Evolutionary conservation across 2,329 filamentous ascomycete species (phyloP).

Genomic region (Talaromyces albobiverticillius): DNA sequence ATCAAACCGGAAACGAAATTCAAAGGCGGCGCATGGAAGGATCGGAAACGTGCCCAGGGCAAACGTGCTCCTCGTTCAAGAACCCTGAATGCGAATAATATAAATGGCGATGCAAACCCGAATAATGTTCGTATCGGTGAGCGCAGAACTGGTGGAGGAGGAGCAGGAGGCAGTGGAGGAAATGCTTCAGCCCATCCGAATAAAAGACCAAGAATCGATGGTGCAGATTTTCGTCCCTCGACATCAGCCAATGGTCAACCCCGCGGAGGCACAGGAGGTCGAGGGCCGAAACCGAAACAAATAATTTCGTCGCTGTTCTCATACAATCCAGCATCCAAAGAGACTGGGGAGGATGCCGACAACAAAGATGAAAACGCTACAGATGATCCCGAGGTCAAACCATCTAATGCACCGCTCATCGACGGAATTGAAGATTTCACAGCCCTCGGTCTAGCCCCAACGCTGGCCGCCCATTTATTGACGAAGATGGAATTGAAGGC

Average conservation of each 20-base stretch:
- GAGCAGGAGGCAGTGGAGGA: neutral
- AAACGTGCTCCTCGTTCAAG: slow-evolving; percentile 37
- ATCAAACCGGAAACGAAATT: slow-evolving; percentile 62
- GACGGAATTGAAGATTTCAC: slow-evolving; percentile 84
- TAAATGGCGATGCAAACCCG: slow-evolving; percentile 17
- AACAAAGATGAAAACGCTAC: slow-evolving; percentile 37
- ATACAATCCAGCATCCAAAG: slow-evolving; percentile 75
- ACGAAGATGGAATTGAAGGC: slow-evolving; percentile 85
- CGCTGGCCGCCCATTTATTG: slow-evolving; percentile 76
- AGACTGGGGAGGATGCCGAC: slow-evolving; percentile 39
- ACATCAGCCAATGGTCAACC: slow-evolving; percentile 14
- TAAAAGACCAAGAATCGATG: slow-evolving; percentile 42
- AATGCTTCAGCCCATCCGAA: slow-evolving; percentile 20
- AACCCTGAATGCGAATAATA: neutral
- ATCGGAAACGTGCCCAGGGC: slow-evolving; percentile 64
- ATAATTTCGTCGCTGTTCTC: slow-evolving; percentile 91
- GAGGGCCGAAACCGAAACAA: slow-evolving; percentile 45
- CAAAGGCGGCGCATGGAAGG: slow-evolving; percentile 91
- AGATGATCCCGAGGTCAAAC: slow-evolving; percentile 54
- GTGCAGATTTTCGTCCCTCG: slow-evolving; percentile 32
- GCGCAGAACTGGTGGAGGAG: slow-evolving; percentile 4
- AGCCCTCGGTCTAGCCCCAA: slow-evolving; percentile 75
- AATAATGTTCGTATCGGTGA: slow-evolving; percentile 30
- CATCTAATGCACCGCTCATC: slow-evolving; percentile 86
- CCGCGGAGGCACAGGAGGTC: slow-evolving; percentile 5